Base-by-base conservation (phyloP, 164 flowering plant genomes). In the Liriodendron chinense region DNA sequence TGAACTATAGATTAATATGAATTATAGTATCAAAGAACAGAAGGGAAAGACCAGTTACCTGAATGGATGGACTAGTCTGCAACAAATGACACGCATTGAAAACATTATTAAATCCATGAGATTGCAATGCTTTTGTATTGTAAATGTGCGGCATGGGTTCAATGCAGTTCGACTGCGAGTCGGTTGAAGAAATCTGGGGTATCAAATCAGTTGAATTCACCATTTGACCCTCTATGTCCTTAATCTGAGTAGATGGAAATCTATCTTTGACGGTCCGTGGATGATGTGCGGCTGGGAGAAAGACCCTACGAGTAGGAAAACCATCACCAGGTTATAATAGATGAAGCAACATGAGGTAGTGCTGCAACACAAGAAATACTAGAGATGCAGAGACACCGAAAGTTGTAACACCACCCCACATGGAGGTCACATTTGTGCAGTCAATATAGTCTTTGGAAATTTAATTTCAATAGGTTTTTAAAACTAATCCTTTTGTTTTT, bases 41-140 rank as follows among this genome's bases (percentile, higher is more conserved):
- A 61, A 22, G 64, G 22, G 20, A 13, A 23, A 23, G 26, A 64
- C 16, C 48, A 48, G 13, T 69, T 48, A 91, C 97, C 97, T 92
- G 93, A 80, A 94, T 83, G 71, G 87, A 79, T 74, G 93, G 88
- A 5, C 92, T 94, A 14, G 85, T 85, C 74, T 84, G 89, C 83
- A 94, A 66, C 68, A 91, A 68, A 80, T 80, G 86, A 64, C 92
- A 88, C 66, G 94, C 93, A 78, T 87, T 88, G 78, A 84, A 80
- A 73, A 88, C 89, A 68, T 81, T 82, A 61, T 80, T 78, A 66
- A 64, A 9, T 71, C 86, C 89, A 77, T 75, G 68, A 80, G 82
- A 71, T 65, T 78, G 84, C 71, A 80, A 47, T 28, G 23, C 47
- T 72, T 76, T 82, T 70, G 87, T 73, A 78, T 80, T 77, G 66